Evolutionary conservation across 257 asterid genomes (phyloP).

Genomic region (Primulina eburnea): DNA sequence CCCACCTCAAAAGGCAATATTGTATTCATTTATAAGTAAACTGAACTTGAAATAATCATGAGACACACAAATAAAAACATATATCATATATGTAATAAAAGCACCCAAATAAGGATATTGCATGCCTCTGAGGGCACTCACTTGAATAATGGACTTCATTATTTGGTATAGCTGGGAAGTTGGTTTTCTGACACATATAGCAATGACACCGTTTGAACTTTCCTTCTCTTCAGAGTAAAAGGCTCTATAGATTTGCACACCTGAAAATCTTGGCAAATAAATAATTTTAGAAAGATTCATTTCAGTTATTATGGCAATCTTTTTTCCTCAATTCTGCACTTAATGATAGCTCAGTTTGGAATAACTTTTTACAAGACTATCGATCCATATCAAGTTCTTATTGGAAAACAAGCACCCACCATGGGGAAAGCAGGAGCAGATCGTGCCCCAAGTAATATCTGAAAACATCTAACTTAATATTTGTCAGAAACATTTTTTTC

Average conservation of each 20-base stretch:
- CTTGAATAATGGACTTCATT: constrained; percentile 59
- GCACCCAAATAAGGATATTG: constrained; percentile 11
- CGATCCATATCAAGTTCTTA: neutral
- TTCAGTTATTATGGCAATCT: neutral
- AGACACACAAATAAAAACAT: neutral
- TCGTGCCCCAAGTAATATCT: neutral
- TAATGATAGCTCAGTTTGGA: neutral
- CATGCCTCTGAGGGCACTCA: constrained; percentile 37
- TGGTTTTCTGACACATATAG: constrained; percentile 46
- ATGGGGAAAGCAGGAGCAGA: neutral
- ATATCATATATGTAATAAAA: neutral
- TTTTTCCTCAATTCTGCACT: neutral
- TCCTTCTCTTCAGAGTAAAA: constrained; percentile 87
- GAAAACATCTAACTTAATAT: neutral
- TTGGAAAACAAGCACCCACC: neutral
- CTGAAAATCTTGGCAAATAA: constrained; percentile 35
- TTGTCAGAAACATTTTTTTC: neutral
- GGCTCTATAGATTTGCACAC: constrained; percentile 70
- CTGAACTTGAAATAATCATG: neutral
- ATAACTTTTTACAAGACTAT: neutral
- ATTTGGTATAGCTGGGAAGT: constrained; percentile 39
- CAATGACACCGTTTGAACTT: constrained; percentile 70
- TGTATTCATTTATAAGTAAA: too few species aligned
- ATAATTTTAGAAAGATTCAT: neutral
- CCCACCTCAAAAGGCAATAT: neutral